A percentile compares a stretch with the other conserved stretches of the same genome.
Evolutionary conservation across 805 yeast species (phyloP).

Genomic region (Candida hungchunana): DNA sequence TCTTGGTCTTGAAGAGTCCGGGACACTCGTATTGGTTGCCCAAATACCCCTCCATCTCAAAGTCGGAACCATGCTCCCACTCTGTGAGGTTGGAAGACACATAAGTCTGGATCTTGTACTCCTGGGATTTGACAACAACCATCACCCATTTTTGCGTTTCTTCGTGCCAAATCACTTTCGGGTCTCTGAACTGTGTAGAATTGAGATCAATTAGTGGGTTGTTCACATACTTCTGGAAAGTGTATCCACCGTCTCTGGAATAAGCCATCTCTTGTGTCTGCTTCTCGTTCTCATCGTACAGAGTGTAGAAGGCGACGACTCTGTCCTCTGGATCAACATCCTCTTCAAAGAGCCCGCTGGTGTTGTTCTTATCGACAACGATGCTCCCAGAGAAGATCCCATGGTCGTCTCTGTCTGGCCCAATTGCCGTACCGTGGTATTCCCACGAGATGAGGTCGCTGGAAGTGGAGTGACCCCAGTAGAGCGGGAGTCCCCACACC

Average conservation of each 20-base stretch:
- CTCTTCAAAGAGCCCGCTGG: constrained; percentile 32
- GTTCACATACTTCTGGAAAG: constrained; percentile 27
- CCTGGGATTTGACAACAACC: constrained; percentile 29
- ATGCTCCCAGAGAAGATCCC: constrained; percentile 36
- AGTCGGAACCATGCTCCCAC: constrained; percentile 29
- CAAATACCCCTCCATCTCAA: constrained; percentile 25
- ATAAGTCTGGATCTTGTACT: constrained; percentile 28
- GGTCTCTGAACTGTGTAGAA: constrained; percentile 32
- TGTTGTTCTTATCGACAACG: constrained; percentile 35
- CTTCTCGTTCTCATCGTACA: constrained; percentile 16
- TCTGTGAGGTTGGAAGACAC: constrained; percentile 26
- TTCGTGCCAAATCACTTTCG: constrained; percentile 34
- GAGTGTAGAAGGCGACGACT: constrained; percentile 35
- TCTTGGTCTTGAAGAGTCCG: constrained; percentile 31
- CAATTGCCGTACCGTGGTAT: constrained; percentile 31
- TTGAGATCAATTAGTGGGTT: constrained; percentile 32
- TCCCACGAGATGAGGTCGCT: constrained; percentile 33
- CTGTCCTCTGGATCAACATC: constrained; percentile 28
- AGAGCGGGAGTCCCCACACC: constrained; percentile 31
- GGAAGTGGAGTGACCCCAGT: constrained; percentile 41
- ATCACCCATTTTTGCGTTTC: constrained; percentile 30
- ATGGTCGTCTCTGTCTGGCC: constrained; percentile 25
- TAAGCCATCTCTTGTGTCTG: constrained; percentile 33
- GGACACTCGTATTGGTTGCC: constrained; percentile 42
- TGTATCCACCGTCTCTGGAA: constrained; percentile 34